phyloP scores from a whole-genome alignment of 2,329 filamentous ascomycete genomes.

The Dactylellina sp. region DNA sequence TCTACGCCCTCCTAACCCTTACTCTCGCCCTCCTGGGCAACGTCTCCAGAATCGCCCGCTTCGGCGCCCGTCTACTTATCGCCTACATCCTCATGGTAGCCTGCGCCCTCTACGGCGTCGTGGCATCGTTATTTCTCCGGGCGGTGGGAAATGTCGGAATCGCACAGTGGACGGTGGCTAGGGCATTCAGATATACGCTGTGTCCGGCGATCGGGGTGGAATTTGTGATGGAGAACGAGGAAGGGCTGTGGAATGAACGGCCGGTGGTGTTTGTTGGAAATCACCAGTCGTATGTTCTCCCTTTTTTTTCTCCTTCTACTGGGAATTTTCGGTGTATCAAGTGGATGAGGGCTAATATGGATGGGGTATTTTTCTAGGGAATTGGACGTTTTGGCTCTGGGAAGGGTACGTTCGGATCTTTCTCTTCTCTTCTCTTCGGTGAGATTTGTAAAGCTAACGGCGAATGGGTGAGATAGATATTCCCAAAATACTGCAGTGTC shows the following conservation, averaged over 20 bases:
- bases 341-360: background rate
- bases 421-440: background rate
- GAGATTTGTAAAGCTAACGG: background rate
- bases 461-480: constrained; percentile 69
- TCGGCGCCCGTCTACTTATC: constrained; percentile 76
- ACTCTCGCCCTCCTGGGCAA: constrained; percentile 56
- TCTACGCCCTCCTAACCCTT: constrained; percentile 57
- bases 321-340: too few relatives aligned
- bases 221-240: constrained; percentile 78
- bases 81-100: constrained; percentile 73
- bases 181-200: constrained; percentile 85
- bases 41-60: constrained; percentile 67
- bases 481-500: constrained; percentile 90
- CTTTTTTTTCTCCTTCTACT: constrained; percentile 58
- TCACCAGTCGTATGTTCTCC: constrained; percentile 80
- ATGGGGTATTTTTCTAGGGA: constrained; percentile 68
- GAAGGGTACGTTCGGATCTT: constrained; percentile 63
- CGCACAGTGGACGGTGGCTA: constrained; percentile 85
- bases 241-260: constrained; percentile 72
- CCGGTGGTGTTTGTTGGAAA: constrained; percentile 94
- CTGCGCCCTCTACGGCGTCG: constrained; percentile 78
- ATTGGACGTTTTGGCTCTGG: constrained; percentile 92
- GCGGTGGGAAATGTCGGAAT: constrained; percentile 78
- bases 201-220: constrained; percentile 78
- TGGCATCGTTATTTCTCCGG: constrained; percentile 78